These are phyloP conservation scores for Cordyceps cicadae DNA, from an alignment of 2,329 filamentous ascomycete species.

Conservation along the genomic window DNA sequence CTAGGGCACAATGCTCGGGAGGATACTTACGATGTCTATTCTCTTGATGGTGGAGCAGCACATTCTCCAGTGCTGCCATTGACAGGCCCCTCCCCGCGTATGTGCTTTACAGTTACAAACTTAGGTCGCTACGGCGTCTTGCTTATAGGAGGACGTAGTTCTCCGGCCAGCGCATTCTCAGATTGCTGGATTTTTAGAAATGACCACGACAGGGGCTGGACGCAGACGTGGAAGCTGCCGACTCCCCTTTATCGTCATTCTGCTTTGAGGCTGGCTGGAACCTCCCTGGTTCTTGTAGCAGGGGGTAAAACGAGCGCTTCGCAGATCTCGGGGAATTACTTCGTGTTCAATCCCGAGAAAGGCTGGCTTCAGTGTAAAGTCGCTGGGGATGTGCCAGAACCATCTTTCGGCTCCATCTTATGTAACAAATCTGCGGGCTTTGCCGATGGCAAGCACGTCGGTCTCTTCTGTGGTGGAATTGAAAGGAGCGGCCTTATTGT, in stretches of 20 bases:
- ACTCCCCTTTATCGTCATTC: conserved; percentile 69
- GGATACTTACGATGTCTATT: conserved; percentile 45
- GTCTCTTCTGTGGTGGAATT: conserved; percentile 67
- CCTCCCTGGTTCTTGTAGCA: conserved; percentile 47
- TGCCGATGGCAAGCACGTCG: conserved; percentile 34
- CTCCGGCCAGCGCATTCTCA: conserved; percentile 57
- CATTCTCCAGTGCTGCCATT: conserved; percentile 22
- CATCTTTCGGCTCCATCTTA: conserved; percentile 37
- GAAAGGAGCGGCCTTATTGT: conserved; percentile 53
- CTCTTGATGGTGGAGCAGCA: conserved; percentile 13
- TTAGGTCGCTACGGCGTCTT: conserved; percentile 51
- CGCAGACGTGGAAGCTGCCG: conserved; percentile 55
- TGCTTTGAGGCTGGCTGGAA: conserved; percentile 42
- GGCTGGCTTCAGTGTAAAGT: conserved; percentile 41
- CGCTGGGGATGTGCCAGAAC: conserved; percentile 25
- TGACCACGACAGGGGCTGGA: conserved; percentile 46
- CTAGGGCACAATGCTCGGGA: conserved; percentile 36
- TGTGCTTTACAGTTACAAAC: conserved; percentile 71
- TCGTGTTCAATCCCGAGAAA: conserved; percentile 40
- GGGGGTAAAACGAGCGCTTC: conserved; percentile 51
- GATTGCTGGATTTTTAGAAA: conserved; percentile 70
- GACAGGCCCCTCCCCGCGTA: conserved; percentile 33
- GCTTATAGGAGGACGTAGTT: conserved; percentile 69
- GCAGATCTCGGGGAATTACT: conserved; percentile 40
- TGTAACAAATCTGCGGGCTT: conserved; percentile 18